Percentiles rank a stretch among this genome's conserved stretches.
These are phyloP conservation scores for Sphaceloma murrayae DNA, from an alignment of 2,329 filamentous ascomycete species.

Conservation along the genomic window DNA sequence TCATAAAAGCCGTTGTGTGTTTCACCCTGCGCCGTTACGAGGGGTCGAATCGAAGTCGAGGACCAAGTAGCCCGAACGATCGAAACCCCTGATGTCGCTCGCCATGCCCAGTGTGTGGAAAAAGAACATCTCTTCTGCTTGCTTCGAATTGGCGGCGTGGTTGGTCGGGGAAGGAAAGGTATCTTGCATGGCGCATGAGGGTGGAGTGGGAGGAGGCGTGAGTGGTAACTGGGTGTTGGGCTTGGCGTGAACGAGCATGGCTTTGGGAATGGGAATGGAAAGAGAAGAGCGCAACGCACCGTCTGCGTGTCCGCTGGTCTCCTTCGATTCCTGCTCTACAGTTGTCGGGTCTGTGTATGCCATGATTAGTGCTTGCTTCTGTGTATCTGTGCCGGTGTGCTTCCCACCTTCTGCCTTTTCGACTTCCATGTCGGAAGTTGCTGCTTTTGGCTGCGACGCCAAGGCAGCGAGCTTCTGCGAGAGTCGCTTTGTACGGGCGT, in stretches of 20 bases:
- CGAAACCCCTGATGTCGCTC: conserved; percentile 33
- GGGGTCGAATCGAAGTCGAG: conserved; percentile 28
- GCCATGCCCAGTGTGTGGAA: conserved; percentile 33
- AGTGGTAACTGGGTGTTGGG: conserved; percentile 17
- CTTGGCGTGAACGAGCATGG: conserved; percentile 18
- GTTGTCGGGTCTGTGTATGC: conserved; percentile 18
- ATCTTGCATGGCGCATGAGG: conserved; percentile 17
- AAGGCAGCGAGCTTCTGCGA: conserved; percentile 78
- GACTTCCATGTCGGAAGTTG: conserved; percentile 38
- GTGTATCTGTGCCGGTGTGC: not conserved
- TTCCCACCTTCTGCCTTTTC: conserved; percentile 32
- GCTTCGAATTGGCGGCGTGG: conserved; percentile 20
- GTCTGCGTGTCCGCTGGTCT: conserved; percentile 19
- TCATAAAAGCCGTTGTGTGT: conserved; percentile 14
- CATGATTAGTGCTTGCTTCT: not conserved
- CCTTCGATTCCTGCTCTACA: conserved; percentile 20
- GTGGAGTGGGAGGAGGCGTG: conserved; percentile 19
- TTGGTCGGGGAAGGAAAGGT: conserved; percentile 23
- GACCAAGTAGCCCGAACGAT: conserved; percentile 27
- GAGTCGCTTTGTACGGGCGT: conserved; percentile 69
- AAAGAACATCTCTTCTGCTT: conserved; percentile 26
- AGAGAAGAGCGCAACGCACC: conserved; percentile 22
- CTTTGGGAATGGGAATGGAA: conserved; percentile 19
- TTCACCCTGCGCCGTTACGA: conserved; percentile 23
- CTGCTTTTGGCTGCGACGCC: conserved; percentile 63